Evolutionary conservation across 139 green algal species (phyloP).

Genomic region (Mychonastes homosphaera): DNA sequence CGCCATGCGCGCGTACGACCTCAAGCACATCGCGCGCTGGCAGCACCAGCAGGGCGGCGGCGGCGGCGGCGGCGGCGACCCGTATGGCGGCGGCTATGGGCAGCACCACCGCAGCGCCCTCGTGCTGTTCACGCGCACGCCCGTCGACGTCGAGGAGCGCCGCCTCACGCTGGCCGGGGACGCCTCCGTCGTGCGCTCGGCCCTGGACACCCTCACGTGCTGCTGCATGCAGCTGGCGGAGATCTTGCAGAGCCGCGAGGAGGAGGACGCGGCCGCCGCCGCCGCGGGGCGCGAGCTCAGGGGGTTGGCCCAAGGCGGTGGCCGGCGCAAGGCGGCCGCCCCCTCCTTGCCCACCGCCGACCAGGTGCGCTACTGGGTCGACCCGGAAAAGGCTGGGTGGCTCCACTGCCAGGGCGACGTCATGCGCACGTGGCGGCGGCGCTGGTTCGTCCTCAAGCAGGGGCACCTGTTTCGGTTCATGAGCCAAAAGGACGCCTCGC

Average conservation of each 20-base stretch:
- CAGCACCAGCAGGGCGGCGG: not conserved
- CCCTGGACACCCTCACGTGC: slow-evolving; percentile 76
- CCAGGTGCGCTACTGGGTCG: slow-evolving; percentile 79
- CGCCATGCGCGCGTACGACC: slow-evolving; percentile 56
- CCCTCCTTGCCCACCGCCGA: slow-evolving; percentile 65
- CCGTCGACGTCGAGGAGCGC: slow-evolving; percentile 70
- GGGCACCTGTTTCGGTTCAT: slow-evolving; percentile 81
- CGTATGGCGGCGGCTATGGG: slow-evolving; percentile 19
- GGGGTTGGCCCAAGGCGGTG: no score
- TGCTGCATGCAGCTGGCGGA: slow-evolving; percentile 87
- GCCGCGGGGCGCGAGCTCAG: no score
- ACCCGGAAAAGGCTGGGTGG: slow-evolving; percentile 76
- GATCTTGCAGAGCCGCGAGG: slow-evolving; percentile 13
- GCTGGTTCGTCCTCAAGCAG: slow-evolving; percentile 91
- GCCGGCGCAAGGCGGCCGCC: no score
- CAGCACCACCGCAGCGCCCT: slow-evolving; percentile 43
- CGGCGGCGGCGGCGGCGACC: not conserved
- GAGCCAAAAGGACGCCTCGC: not conserved
- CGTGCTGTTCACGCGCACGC: slow-evolving; percentile 68
- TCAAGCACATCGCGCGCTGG: slow-evolving; percentile 69
- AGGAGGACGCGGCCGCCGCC: not conserved
- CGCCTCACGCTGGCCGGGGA: slow-evolving; percentile 54
- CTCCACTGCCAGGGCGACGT: slow-evolving; percentile 77
- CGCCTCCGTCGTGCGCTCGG: slow-evolving; percentile 47
- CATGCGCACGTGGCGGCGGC: slow-evolving; percentile 75